Evolutionary conservation across 345 rosid genomes (phyloP).

Genomic region (Lepidium aucheri): DNA sequence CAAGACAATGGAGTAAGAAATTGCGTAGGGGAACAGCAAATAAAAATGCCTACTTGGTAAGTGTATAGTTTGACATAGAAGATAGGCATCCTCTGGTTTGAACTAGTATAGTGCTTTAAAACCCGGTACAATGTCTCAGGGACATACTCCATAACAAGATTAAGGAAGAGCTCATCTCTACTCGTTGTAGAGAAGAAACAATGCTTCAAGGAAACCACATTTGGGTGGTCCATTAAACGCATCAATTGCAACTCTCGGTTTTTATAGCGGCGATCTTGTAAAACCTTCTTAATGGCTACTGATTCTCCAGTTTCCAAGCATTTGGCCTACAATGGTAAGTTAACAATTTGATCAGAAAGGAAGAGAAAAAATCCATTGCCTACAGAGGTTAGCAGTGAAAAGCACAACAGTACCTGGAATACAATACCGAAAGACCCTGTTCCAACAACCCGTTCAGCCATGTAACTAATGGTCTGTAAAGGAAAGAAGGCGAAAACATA

Average conservation of each 20-base stretch:
- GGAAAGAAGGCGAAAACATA: neutral
- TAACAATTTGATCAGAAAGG: neutral
- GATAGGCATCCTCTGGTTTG: conserved; percentile 72
- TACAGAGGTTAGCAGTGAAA: neutral
- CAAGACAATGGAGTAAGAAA: neutral
- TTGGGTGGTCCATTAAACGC: conserved; percentile 83
- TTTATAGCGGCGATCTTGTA: conserved; percentile 72
- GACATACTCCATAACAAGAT: conserved; percentile 82
- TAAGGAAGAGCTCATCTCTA: conserved; percentile 64
- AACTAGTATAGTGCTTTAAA: conserved; percentile 50
- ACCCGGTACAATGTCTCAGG: conserved; percentile 67
- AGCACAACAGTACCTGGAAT: conserved; percentile 45
- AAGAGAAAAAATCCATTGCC: neutral
- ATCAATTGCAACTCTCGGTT: conserved; percentile 71
- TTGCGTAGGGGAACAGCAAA: neutral
- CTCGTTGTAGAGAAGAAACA: conserved; percentile 81
- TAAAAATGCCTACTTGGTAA: conserved; percentile 50
- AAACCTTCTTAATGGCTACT: conserved; percentile 81
- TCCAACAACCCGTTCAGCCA: conserved; percentile 83
- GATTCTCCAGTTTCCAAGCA: conserved; percentile 86
- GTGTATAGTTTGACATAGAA: conserved; percentile 70
- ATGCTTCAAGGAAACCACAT: conserved; percentile 71
- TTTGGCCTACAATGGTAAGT: conserved; percentile 48
- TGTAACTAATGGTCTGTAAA: conserved; percentile 72
- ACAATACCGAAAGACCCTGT: conserved; percentile 81